Conservation (phyloP, 225 moss, liverwort and hornwort genomes). For the Lunularia cruciata region DNA sequence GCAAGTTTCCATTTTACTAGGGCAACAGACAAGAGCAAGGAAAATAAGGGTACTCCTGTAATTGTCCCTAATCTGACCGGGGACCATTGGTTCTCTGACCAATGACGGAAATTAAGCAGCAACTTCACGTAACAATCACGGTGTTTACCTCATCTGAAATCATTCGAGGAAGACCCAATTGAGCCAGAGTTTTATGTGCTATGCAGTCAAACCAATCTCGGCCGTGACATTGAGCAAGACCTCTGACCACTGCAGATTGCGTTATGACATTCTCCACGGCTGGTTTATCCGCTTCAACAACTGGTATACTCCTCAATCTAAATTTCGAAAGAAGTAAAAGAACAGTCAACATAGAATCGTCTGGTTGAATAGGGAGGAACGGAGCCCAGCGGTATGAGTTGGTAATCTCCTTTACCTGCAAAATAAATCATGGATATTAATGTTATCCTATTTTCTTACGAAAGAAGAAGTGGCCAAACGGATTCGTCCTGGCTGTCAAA, state of each 20-base stretch:
- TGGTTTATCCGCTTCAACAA: slow-evolving; percentile 66
- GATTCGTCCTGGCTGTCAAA: no score
- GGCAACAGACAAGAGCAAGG: no score
- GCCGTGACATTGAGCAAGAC: slow-evolving; percentile 76
- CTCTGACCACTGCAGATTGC: slow-evolving; percentile 68
- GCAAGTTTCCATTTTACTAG: no score
- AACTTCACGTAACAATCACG: no score
- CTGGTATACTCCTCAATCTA: slow-evolving; percentile 76
- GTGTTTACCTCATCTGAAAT: slow-evolving; percentile 60
- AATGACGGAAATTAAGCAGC: no score
- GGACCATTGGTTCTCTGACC: no score
- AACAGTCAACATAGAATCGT: slow-evolving; percentile 84
- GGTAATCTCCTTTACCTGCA: slow-evolving; percentile 73
- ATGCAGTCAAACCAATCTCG: slow-evolving; percentile 87
- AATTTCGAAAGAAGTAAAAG: slow-evolving; percentile 77
- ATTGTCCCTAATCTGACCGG: no score
- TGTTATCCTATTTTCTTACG: not conserved
- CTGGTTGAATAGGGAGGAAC: slow-evolving; percentile 72
- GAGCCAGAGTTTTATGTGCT: slow-evolving; percentile 58
- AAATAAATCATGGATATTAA: not conserved
- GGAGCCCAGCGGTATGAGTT: slow-evolving; percentile 90
- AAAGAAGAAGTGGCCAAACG: not conserved
- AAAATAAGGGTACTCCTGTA: no score
- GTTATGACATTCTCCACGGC: slow-evolving; percentile 76
- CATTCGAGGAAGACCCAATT: slow-evolving; percentile 74